Evolutionary conservation across 805 yeast genomes (phyloP).

Genomic region (Candida morakotiae): DNA sequence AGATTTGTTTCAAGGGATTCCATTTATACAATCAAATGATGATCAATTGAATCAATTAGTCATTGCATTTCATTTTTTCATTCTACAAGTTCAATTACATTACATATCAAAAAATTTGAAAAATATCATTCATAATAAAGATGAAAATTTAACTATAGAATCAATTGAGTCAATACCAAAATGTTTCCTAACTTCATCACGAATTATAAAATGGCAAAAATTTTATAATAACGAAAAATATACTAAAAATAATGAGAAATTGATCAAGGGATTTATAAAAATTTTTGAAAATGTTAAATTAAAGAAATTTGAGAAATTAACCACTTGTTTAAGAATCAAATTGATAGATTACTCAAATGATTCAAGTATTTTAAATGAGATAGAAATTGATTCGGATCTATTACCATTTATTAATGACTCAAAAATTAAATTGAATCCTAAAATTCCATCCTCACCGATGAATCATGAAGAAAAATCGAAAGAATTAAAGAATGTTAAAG

Average conservation of each 20-base stretch:
- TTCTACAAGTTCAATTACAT: conserved; percentile 23
- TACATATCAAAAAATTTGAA: conserved; percentile 16
- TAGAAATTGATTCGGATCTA: conserved; percentile 4
- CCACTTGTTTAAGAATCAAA: conserved; percentile 11
- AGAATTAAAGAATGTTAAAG: background rate
- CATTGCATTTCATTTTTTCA: conserved; percentile 25
- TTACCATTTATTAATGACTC: conserved; percentile 7
- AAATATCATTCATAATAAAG: conserved; percentile 8
- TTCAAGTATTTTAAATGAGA: conserved; percentile 4
- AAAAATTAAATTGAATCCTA: background rate
- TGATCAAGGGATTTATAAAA: conserved; percentile 22
- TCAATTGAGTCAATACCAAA: conserved; percentile 13
- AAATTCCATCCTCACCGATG: background rate
- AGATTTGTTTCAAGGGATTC: conserved; percentile 10
- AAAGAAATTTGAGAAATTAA: conserved; percentile 4
- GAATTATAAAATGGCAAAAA: conserved; percentile 20
- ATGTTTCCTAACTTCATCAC: conserved; percentile 14
- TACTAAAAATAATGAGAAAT: conserved; percentile 18
- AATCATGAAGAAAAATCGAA: background rate
- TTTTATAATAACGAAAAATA: conserved; percentile 10
- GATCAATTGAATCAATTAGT: conserved; percentile 10
- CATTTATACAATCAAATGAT: conserved; percentile 8
- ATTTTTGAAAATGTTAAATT: conserved; percentile 13
- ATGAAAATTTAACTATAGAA: conserved; percentile 9
- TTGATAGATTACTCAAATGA: conserved; percentile 11